Percentiles rank a stretch among this genome's conserved stretches.
Conservation (phyloP, 176 grass and related monocot genomes). For the Otatea glauca region DNA sequence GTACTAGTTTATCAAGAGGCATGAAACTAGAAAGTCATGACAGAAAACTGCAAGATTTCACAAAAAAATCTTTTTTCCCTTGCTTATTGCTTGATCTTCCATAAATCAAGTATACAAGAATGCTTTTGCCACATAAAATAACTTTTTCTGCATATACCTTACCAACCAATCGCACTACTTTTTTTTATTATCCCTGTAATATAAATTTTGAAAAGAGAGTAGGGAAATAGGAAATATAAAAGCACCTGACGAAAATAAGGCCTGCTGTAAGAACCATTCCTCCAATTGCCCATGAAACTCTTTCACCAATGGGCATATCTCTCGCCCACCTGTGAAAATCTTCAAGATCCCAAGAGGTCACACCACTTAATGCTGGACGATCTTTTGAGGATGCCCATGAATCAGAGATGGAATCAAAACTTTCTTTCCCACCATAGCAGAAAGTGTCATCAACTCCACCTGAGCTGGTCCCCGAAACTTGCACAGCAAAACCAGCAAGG, state of each 20-base stretch:
- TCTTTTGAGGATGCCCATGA: slow-evolving; percentile 70
- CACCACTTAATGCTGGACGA: slow-evolving; percentile 46
- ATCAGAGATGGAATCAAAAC: slow-evolving; percentile 74
- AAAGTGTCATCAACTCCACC: slow-evolving; percentile 61
- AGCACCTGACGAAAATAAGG: too few relatives aligned
- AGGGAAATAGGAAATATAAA: too few relatives aligned
- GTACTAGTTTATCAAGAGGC: slow-evolving; percentile 9
- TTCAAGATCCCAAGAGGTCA: slow-evolving; percentile 52
- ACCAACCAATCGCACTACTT: background rate
- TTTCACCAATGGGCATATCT: too few relatives aligned
- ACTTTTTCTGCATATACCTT: background rate
- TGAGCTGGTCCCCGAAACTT: slow-evolving; percentile 46
- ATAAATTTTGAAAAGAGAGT: too few relatives aligned
- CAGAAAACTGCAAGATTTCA: slow-evolving; percentile 31
- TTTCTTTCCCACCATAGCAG: slow-evolving; percentile 96
- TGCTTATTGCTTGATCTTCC: background rate
- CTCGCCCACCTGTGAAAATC: slow-evolving; percentile 52
- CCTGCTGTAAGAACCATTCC: too few relatives aligned
- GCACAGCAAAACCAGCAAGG: slow-evolving; percentile 82
- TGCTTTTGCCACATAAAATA: background rate
- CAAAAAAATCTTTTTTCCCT: background rate
- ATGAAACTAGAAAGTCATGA: background rate
- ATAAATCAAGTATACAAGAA: slow-evolving; percentile 1
- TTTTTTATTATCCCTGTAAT: too few relatives aligned
- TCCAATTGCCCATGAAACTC: background rate